Conservation (phyloP, 768 basidiomycete genomes). For the Termitomyces sp. region DNA sequence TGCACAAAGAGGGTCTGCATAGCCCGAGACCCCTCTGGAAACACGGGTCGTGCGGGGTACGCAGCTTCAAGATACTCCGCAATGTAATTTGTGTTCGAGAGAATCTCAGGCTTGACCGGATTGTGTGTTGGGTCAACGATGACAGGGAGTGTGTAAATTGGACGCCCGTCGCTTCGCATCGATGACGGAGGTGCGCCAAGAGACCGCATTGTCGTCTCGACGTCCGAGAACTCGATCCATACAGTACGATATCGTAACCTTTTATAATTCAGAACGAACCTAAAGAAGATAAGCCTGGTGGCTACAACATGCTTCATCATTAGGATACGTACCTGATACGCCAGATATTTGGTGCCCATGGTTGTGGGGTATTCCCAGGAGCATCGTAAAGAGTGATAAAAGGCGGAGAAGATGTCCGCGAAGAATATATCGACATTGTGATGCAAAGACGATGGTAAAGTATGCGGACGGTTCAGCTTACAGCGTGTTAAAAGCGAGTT, state of each 20-base stretch:
- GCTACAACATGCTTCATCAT: neutral
- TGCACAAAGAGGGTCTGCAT: constrained; percentile 67
- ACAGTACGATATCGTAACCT: constrained; percentile 62
- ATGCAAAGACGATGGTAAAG: neutral
- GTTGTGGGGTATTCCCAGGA: constrained; percentile 50
- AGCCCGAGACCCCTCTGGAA: constrained; percentile 66
- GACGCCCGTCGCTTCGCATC: constrained; percentile 47
- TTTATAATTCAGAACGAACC: constrained; percentile 76
- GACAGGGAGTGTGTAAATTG: constrained; percentile 65
- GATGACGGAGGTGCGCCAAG: constrained; percentile 58
- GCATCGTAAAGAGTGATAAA: constrained; percentile 65
- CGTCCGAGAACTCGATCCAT: constrained; percentile 68
- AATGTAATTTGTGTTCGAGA: constrained; percentile 58
- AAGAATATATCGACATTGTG: constrained; percentile 15
- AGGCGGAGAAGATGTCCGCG: constrained; percentile 26
- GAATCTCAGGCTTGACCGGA: constrained; percentile 38
- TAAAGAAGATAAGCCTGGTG: constrained; percentile 16
- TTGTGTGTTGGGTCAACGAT: constrained; percentile 54
- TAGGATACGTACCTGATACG: constrained; percentile 46
- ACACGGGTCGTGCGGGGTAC: constrained; percentile 65
- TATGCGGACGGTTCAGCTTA: neutral
- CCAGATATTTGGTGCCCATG: constrained; percentile 81
- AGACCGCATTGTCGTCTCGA: constrained; percentile 53
- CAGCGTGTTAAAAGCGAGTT: neutral
- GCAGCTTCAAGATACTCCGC: constrained; percentile 67